phyloP scores from a whole-genome alignment of 345 rosid species.

The Salix udensis region DNA sequence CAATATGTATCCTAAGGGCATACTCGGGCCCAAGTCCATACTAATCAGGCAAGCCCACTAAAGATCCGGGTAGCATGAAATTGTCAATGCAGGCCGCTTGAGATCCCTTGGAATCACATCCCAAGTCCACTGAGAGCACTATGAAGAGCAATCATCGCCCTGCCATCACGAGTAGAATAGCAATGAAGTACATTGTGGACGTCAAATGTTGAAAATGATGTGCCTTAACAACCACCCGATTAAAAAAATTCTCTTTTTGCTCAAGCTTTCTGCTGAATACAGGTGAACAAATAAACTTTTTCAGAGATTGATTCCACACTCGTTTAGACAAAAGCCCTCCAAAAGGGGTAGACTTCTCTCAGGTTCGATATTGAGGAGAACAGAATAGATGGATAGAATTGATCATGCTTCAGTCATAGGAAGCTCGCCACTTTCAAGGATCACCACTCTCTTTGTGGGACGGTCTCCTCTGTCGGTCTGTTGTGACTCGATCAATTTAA shows the following conservation, averaged over 20 bases:
- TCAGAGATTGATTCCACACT: not conserved
- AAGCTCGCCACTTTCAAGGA: conserved; percentile 92
- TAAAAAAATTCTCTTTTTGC: not conserved
- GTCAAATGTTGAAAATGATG: not conserved
- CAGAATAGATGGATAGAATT: not conserved
- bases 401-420: conserved; percentile 52
- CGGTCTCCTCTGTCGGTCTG: conserved; percentile 98
- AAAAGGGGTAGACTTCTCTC: not conserved
- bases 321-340: not conserved
- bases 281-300: not conserved
- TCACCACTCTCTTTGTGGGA: conserved; percentile 73
- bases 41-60: not conserved
- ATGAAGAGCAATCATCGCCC: not conserved
- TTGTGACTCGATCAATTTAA: conserved; percentile 66
- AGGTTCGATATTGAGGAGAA: not conserved
- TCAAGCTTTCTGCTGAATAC: conserved; percentile 7
- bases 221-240: not conserved
- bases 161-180: not conserved
- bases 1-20: not conserved
- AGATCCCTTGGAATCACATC: not conserved
- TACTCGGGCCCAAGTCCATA: not conserved
- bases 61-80: not conserved
- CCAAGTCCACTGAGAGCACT: not conserved
- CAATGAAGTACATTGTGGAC: not conserved
- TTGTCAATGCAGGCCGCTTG: not conserved